Percentiles rank a stretch among this genome's conserved stretches.
Conservation (phyloP, 2,329 filamentous ascomycete genomes). For the Claviceps arundinis region DNA sequence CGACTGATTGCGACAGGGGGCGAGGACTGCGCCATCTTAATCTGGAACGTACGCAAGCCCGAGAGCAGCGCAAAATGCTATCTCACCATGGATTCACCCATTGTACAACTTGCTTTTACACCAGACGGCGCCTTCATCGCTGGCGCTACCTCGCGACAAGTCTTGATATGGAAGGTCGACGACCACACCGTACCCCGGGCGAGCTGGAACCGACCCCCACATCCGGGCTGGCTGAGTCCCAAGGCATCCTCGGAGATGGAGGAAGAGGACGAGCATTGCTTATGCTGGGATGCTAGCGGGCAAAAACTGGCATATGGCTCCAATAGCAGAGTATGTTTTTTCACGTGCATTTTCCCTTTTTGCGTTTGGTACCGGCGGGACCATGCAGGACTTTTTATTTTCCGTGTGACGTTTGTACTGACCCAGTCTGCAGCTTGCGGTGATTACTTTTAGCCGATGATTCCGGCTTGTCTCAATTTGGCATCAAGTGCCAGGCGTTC, state of each 20-base stretch:
- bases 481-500: neutral
- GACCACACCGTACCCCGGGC: slow-evolving; percentile 45
- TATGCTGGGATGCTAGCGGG: slow-evolving; percentile 49
- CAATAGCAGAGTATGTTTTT: slow-evolving; percentile 44
- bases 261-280: slow-evolving; percentile 47
- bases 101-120: slow-evolving; percentile 47
- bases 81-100: slow-evolving; percentile 45
- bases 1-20: slow-evolving; percentile 47
- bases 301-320: slow-evolving; percentile 50
- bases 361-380: neutral
- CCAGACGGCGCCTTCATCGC: slow-evolving; percentile 51
- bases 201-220: slow-evolving; percentile 42
- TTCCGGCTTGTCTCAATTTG: neutral
- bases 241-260: slow-evolving; percentile 38
- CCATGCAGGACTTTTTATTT: neutral
- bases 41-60: slow-evolving; percentile 45
- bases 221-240: slow-evolving; percentile 46
- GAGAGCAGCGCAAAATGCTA: slow-evolving; percentile 45
- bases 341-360: neutral
- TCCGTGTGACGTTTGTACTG: neutral
- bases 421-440: slow-evolving; percentile 24
- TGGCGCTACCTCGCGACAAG: slow-evolving; percentile 42
- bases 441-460: slow-evolving; percentile 36
- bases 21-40: slow-evolving; percentile 48
- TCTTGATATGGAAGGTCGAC: slow-evolving; percentile 53